Conservation (phyloP, 192 early-diverging fungal species). For the Dimargaris cristalligena region DNA sequence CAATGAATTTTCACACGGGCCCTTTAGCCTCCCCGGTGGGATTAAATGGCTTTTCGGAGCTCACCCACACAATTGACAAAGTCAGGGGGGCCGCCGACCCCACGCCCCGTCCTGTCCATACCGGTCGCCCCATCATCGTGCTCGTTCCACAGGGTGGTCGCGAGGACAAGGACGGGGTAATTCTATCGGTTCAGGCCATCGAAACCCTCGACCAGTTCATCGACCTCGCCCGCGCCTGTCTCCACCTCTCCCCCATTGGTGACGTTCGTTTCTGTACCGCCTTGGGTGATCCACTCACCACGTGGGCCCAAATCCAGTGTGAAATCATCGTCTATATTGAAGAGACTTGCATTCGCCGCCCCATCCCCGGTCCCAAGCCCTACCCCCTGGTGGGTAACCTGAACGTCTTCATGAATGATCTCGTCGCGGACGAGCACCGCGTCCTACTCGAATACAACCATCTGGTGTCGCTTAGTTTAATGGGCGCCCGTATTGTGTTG, state of each 20-base stretch:
- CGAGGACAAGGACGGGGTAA: background rate
- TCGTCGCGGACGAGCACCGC: background rate
- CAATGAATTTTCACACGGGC: too few species aligned
- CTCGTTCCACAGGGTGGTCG: slow-evolving; percentile 2
- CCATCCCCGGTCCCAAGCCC: slow-evolving; percentile 1
- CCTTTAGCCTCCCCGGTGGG: too few species aligned
- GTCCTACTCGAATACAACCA: background rate
- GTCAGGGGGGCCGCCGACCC: too few species aligned
- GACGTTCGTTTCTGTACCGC: background rate
- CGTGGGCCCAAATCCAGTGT: background rate
- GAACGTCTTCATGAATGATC: slow-evolving; percentile 4
- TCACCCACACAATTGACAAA: too few species aligned
- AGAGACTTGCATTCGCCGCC: background rate
- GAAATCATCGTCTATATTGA: background rate
- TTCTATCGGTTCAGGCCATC: background rate
- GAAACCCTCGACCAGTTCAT: background rate
- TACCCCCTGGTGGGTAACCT: slow-evolving; percentile 9
- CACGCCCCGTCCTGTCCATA: too few species aligned
- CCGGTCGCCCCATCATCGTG: background rate
- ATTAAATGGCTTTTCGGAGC: too few species aligned
- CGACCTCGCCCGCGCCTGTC: background rate
- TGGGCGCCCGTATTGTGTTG: background rate
- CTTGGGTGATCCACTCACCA: background rate
- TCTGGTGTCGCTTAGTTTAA: background rate
- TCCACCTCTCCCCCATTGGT: background rate